A percentile compares a stretch with the other conserved stretches of the same genome.
These are phyloP conservation scores for Lablab purpureus DNA, from an alignment of 306 rosid species.

Conservation along the genomic window DNA sequence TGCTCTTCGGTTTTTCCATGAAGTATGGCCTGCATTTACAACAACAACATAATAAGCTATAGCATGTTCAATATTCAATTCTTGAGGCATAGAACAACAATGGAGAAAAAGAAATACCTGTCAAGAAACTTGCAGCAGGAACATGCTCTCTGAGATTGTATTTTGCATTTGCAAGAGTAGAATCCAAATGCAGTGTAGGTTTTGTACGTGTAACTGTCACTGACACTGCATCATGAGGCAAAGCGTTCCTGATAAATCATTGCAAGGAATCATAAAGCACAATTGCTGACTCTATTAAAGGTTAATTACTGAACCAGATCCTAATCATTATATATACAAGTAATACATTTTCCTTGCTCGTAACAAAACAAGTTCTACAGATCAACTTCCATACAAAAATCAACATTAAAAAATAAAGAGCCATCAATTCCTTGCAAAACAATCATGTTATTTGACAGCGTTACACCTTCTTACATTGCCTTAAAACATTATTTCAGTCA, in stretches of 20 bases:
- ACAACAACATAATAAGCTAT: conserved; percentile 21
- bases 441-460: not conserved
- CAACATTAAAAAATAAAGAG: not conserved
- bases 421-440: not conserved
- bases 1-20: conserved; percentile 39
- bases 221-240: conserved; percentile 36
- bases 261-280: not conserved
- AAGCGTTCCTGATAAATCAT: conserved; percentile 52
- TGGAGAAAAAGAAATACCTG: conserved; percentile 33
- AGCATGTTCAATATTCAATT: conserved; percentile 42
- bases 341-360: not conserved
- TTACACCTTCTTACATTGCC: not conserved
- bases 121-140: conserved; percentile 20
- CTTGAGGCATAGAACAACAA: conserved; percentile 11
- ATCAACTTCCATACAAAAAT: not conserved
- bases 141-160: conserved; percentile 36
- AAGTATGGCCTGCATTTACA: conserved; percentile 31
- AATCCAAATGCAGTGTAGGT: conserved; percentile 40
- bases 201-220: conserved; percentile 18
- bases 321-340: not conserved
- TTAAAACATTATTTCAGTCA: not conserved
- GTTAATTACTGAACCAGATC: not conserved
- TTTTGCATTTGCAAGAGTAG: conserved; percentile 25
- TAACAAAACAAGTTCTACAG: not conserved
- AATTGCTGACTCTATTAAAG: not conserved